These are phyloP conservation scores for Mariannaea elegans DNA, from an alignment of 2,329 filamentous ascomycete genomes.

Conservation along the genomic window DNA sequence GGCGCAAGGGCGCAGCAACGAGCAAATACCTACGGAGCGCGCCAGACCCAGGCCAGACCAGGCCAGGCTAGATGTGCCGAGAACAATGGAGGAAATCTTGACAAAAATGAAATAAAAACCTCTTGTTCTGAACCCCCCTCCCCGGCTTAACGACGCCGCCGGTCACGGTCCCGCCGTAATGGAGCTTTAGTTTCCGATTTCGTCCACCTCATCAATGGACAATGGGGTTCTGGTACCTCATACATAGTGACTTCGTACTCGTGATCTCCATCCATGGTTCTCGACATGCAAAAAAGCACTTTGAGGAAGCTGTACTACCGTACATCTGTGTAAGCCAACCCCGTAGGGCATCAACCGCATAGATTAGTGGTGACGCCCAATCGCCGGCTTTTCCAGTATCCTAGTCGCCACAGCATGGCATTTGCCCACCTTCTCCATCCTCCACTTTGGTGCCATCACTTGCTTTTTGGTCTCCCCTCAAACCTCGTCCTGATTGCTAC, in stretches of 20 bases:
- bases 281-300: slow-evolving; percentile 11
- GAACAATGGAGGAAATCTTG: slow-evolving; percentile 26
- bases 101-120: slow-evolving; percentile 15
- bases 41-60: slow-evolving; percentile 22
- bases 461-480: slow-evolving; percentile 20
- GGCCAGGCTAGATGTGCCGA: slow-evolving; percentile 32
- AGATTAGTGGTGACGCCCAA: slow-evolving; percentile 30
- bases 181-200: neutral
- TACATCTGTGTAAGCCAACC: neutral
- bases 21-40: slow-evolving; percentile 11
- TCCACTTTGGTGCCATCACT: slow-evolving; percentile 21
- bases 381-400: slow-evolving; percentile 10
- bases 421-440: slow-evolving; percentile 32
- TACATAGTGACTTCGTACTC: slow-evolving; percentile 6
- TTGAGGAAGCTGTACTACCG: neutral
- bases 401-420: slow-evolving; percentile 23
- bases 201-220: neutral
- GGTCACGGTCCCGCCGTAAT: slow-evolving; percentile 4
- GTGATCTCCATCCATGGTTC: slow-evolving; percentile 19
- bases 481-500: slow-evolving; percentile 31
- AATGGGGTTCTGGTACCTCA: neutral
- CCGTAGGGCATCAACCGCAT: slow-evolving; percentile 29
- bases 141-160: too few relatives aligned
- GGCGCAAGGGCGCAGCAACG: slow-evolving; percentile 24
- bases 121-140: too few relatives aligned